Evolutionary conservation across 169 alveolate species (phyloP), one percentile per base, ranked within the genome.

Genomic region (Plasmodium malariae): DNA sequence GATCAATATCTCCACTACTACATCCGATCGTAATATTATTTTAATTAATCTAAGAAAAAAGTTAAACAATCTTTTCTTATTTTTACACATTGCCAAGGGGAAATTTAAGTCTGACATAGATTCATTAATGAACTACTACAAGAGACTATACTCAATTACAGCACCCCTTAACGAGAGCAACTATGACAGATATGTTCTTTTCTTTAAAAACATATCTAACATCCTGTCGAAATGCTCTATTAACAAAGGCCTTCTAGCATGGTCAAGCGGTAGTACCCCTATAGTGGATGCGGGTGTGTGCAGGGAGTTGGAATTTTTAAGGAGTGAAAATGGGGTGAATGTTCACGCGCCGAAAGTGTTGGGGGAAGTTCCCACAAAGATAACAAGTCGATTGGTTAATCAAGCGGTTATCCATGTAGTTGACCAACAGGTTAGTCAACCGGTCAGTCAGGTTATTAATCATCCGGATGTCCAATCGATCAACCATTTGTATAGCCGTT

Each of bases 41-140:
- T 21, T 62, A 48, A 24, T 51, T 1, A 17, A 76, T 45, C 63
- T 76, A 49, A 62, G 30, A 54, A 76, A 24, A 45, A 28, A 28
- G 12, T 43, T 48, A 48, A 63, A 51, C 45, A 67, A 65, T 54
- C 63, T 76, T 76, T 76, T 76, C 17, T 21, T 76, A 21, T 76
- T 76, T 55, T 76, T 76, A 26, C 70, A 76, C 24, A 62, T 62
- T 6, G 37, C 68, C 2, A 54, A 60, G 37, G 63, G 34, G 40
- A 73, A 73, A 7, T 73, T 73, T n/a, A 57, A 73, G 11, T 57
- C 72, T 3, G 54, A 73, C 14, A 57, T 57, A 17, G 55, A 73
- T 40, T 73, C 72, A 12, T 24, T 73, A 2, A 9, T 73, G 60
- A 2, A 19, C 21, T 24, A 40, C 32, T 73, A 57, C 63, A 73